phyloP scores from a whole-genome alignment of 164 flowering plant genomes.

The Paratinospora sagittata region DNA sequence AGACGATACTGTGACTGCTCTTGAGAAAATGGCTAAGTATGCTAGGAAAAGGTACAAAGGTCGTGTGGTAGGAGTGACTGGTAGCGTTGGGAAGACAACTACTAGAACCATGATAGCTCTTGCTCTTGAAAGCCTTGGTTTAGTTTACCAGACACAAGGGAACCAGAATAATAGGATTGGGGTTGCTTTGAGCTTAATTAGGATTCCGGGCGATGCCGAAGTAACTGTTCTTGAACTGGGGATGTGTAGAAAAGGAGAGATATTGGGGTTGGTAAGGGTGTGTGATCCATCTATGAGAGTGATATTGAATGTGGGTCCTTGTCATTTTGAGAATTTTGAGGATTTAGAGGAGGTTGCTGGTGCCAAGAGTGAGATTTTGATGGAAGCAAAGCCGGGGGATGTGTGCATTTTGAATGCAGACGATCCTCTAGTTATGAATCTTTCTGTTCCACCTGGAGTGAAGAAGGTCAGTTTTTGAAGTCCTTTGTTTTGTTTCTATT shows the following conservation, averaged over 20 bases:
- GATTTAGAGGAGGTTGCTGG: conserved; percentile 26
- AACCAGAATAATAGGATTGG: conserved; percentile 31
- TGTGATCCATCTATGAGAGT: conserved; percentile 26
- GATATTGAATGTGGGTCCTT: conserved; percentile 29
- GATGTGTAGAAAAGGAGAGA: conserved; percentile 34
- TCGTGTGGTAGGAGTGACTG: conserved; percentile 22
- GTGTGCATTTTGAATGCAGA: conserved; percentile 33
- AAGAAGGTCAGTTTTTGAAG: conserved; percentile 19
- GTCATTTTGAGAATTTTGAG: conserved; percentile 31
- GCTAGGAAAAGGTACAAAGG: conserved; percentile 28
- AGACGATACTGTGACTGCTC: conserved; percentile 17
- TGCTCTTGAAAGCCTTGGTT: conserved; percentile 26
- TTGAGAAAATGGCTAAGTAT: conserved; percentile 25
- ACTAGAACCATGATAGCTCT: conserved; percentile 32
- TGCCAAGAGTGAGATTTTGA: conserved; percentile 34
- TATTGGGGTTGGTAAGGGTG: conserved; percentile 30
- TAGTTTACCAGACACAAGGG: conserved; percentile 25
- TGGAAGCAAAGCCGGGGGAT: conserved; percentile 28
- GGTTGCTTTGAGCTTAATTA: conserved; percentile 28
- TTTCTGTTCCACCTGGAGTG: conserved; percentile 28
- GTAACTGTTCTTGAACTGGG: conserved; percentile 31
- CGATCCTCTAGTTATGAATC: conserved; percentile 31
- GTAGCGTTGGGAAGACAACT: conserved; percentile 35
- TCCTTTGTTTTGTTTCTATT: background rate
- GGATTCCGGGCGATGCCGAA: conserved; percentile 18